Percentiles rank a stretch among this genome's conserved stretches.
Conservation (phyloP, 768 basidiomycete species). For the Xerocomellus chrysenteron region DNA sequence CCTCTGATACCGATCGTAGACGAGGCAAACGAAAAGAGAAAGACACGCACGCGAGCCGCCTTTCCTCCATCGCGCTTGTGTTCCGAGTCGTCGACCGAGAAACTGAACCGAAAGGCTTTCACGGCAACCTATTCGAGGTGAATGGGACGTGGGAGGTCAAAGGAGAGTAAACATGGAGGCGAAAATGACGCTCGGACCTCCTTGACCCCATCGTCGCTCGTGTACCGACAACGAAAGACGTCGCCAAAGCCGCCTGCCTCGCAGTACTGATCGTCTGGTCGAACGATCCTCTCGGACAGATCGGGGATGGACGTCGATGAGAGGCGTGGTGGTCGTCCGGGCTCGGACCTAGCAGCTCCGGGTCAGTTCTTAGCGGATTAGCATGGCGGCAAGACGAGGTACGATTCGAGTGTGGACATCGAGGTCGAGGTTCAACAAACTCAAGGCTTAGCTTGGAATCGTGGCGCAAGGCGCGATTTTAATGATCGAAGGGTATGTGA, state of each 20-base stretch:
- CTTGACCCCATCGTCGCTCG: neutral
- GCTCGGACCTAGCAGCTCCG: neutral
- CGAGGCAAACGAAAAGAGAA: neutral
- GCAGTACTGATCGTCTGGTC: neutral
- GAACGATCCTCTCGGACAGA: neutral
- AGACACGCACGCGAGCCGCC: conserved; percentile 1
- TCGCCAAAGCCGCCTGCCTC: conserved; percentile 8
- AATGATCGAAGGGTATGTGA: too few species aligned
- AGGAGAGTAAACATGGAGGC: neutral
- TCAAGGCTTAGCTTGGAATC: neutral
- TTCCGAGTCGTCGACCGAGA: conserved; percentile 3
- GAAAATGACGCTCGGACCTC: neutral
- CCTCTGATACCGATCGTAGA: too few species aligned
- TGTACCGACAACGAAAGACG: conserved; percentile 1
- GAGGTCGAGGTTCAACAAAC: neutral
- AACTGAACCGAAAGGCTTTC: conserved; percentile 7
- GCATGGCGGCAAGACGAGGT: neutral
- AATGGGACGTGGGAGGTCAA: neutral
- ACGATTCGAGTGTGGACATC: neutral
- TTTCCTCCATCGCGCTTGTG: neutral
- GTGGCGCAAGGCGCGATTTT: neutral
- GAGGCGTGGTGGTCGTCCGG: neutral
- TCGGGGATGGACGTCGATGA: neutral
- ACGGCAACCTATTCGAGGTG: conserved; percentile 2
- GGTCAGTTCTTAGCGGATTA: too few species aligned